Conservation (phyloP, 176 grass and related monocot species). For the Oropetium thomaeum region DNA sequence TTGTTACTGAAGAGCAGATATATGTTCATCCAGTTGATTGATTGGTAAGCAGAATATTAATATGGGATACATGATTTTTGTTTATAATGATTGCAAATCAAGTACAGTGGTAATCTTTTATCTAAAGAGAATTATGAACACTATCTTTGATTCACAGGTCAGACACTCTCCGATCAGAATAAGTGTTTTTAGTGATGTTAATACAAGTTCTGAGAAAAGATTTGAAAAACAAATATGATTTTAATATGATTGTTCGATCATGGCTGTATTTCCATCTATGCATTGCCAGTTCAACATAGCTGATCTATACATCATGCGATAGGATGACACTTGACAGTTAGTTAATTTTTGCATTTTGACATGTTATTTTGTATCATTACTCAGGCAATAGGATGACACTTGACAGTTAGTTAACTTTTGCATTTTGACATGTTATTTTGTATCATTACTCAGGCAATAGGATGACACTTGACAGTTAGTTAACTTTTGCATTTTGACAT, state of each 20-base stretch:
- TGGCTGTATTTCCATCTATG: not conserved
- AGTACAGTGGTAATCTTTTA: not conserved
- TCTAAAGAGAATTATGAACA: not conserved
- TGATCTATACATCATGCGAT: not conserved
- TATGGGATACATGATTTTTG: not conserved
- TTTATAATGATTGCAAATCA: not conserved
- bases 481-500: not conserved
- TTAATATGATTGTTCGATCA: not conserved
- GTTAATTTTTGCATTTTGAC: no score
- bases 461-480: no score
- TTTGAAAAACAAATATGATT: not conserved
- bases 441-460: no score
- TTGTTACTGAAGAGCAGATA: conserved; percentile 37
- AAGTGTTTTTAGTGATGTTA: not conserved
- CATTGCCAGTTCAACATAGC: not conserved
- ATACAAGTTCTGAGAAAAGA: not conserved
- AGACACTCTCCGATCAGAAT: not conserved
- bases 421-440: no score
- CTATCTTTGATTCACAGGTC: not conserved
- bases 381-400: no score
- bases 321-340: no score
- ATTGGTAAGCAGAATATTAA: conserved; percentile 4
- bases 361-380: no score
- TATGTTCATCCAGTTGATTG: not conserved
- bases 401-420: no score